phyloP scores from a whole-genome alignment of 768 basidiomycete genomes.

The Mycena galericulata region DNA sequence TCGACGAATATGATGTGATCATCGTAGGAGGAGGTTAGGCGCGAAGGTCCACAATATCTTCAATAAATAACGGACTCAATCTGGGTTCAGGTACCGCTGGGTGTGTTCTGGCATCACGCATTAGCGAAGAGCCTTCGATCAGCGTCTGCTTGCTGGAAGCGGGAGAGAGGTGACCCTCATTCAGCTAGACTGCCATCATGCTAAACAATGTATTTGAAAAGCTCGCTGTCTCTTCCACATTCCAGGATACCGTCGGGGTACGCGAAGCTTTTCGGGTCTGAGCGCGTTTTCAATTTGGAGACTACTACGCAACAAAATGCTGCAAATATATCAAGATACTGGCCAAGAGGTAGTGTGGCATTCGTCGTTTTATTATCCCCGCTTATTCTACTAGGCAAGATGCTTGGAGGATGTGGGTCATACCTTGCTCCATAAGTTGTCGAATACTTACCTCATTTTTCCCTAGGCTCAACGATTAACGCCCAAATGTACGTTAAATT shows the following conservation, averaged over 20 bases:
- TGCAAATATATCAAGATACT: background rate
- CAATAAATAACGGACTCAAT: background rate
- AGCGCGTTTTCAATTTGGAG: background rate
- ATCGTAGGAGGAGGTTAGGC: background rate
- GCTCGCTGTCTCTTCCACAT: background rate
- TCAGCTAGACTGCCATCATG: background rate
- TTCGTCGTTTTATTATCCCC: background rate
- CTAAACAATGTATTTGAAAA: background rate
- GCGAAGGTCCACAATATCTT: background rate
- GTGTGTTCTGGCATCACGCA: conserved; percentile 67
- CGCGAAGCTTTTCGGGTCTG: background rate
- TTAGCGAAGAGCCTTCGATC: conserved; percentile 64
- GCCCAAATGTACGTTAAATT: conserved; percentile 55
- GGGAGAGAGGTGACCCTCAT: conserved; percentile 61
- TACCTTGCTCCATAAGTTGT: background rate
- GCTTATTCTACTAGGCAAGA: background rate
- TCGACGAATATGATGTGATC: background rate
- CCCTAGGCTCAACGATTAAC: conserved; percentile 71
- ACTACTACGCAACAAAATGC: background rate
- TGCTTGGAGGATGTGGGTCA: conserved; percentile 12
- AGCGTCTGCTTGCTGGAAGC: conserved; percentile 69
- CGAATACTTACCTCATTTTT: background rate
- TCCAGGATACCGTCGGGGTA: background rate
- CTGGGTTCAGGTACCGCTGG: conserved; percentile 63
- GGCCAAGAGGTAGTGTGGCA: conserved; percentile 3